Evolutionary conservation across 2,329 filamentous ascomycete species (phyloP), one percentile per base, ranked within the genome.

Genomic region (Clarireedia sp.): DNA sequence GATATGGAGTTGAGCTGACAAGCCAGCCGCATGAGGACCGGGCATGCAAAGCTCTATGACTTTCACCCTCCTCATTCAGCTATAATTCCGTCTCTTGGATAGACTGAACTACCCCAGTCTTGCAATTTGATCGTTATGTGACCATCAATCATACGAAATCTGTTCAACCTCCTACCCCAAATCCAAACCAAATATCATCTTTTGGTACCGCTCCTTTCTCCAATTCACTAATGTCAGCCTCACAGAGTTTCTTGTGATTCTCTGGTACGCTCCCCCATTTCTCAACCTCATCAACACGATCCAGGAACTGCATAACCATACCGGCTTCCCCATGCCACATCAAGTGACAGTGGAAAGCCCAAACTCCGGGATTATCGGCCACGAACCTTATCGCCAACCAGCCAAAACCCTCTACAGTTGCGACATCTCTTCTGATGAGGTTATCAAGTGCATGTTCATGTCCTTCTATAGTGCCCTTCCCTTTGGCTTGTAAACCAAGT

Each of bases 321-420:
- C 80, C 80, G 1, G 79, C 75, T 60, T 81, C 78, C 0, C 74
- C 72, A 62, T 83, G 80, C 80, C 80, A 83, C 0, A 73, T 70
- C 56, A 81, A 75, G 60, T 83, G 80, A 60, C 80, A 83, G 64
- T 82, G 80, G 21, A 83, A 74, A 0, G 77, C 72, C 80, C 80
- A 83, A 1, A 79, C 60, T 0, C 80, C 80, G 0, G 79, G 75
- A 62, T 82, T 83, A 57, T 83, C 79, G 0, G 79, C 73, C 2
- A 79, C 70, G 14, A 82, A 74, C 54, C 80, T 70, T 12, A 83
- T 65, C n/a, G 79, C 62, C 2, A 74, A 70, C 78, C 78, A 82
- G 0, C 76, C 78, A 51, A 77, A 81, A 0, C 73, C 75, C 62
- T 80, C 76, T 0, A 78, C 71, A 0, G 76, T 77, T 3, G 78